Evolutionary conservation across 176 grass and related monocot species (phyloP).

Genomic region (Triticum monococcum): DNA sequence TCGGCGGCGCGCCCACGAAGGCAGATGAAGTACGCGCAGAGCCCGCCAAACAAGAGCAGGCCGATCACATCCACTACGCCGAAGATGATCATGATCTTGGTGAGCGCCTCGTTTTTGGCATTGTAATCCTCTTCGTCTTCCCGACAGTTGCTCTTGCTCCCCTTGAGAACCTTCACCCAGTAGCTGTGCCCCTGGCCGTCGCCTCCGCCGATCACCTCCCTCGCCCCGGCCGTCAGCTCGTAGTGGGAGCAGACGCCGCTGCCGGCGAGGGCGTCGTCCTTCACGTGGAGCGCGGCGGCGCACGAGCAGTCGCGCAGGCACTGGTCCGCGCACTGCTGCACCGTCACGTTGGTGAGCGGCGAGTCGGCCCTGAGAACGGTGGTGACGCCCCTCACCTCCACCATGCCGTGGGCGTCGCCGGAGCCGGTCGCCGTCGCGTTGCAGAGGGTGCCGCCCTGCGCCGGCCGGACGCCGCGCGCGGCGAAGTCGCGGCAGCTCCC

Average conservation of each 20-base stretch:
- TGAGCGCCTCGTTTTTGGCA: background rate
- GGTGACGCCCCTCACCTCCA: conserved; percentile 31
- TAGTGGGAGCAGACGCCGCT: conserved; percentile 32
- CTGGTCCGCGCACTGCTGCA: conserved; percentile 21
- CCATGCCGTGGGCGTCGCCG: background rate
- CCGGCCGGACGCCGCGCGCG: background rate
- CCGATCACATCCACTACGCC: conserved; percentile 19
- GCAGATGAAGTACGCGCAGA: background rate
- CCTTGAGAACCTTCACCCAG: conserved; percentile 20
- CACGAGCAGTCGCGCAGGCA: conserved; percentile 28
- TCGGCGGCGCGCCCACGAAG: background rate
- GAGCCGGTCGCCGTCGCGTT: conserved; percentile 9
- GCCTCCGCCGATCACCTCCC: conserved; percentile 8
- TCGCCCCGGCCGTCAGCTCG: conserved; percentile 27
- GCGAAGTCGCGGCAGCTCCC: conserved; percentile 39
- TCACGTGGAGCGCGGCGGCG: conserved; percentile 34
- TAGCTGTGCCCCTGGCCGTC: conserved; percentile 15
- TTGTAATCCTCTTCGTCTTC: background rate
- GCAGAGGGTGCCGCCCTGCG: background rate
- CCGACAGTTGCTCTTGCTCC: background rate
- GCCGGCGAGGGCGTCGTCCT: background rate
- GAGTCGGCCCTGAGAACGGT: conserved; percentile 19
- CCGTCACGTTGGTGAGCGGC: conserved; percentile 18
- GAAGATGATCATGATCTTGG: conserved; percentile 28
- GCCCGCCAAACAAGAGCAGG: background rate